Percentiles rank a stretch among this genome's conserved stretches.
Conservation (phyloP, 2,329 filamentous ascomycete species). For the Colletotrichum chrysophilum region DNA sequence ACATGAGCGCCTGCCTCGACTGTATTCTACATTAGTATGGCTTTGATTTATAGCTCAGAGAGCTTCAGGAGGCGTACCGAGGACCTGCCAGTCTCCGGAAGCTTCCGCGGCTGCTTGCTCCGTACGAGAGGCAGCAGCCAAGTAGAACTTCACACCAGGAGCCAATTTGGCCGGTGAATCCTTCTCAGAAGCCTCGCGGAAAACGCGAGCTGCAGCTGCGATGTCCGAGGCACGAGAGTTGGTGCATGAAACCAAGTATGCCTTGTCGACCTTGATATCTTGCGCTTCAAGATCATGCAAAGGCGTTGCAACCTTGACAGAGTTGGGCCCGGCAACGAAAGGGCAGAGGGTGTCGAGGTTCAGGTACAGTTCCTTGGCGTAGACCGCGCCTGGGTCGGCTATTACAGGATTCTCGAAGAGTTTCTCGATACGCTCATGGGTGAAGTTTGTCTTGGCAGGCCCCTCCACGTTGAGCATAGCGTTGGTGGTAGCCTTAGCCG, state of each 20-base stretch:
- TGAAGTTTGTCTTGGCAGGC: slow-evolving; percentile 65
- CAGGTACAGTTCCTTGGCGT: slow-evolving; percentile 83
- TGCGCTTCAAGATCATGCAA: slow-evolving; percentile 74
- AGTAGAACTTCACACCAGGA: slow-evolving; percentile 81
- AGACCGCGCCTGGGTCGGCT: slow-evolving; percentile 79
- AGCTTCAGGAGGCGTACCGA: slow-evolving; percentile 37
- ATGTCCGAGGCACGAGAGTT: slow-evolving; percentile 85
- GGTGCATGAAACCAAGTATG: slow-evolving; percentile 89
- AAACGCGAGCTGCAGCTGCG: slow-evolving; percentile 81
- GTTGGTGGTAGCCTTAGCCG: slow-evolving; percentile 75
- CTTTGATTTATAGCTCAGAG: too few species aligned
- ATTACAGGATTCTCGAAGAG: slow-evolving; percentile 69
- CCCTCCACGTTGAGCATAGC: slow-evolving; percentile 62
- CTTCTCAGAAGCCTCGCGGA: slow-evolving; percentile 75
- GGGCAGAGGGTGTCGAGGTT: slow-evolving; percentile 85
- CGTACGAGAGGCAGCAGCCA: slow-evolving; percentile 80
- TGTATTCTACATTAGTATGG: too few species aligned
- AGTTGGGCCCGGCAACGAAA: slow-evolving; percentile 87
- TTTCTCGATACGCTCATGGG: slow-evolving; percentile 74
- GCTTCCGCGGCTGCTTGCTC: slow-evolving; percentile 83
- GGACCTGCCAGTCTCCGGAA: slow-evolving; percentile 82
- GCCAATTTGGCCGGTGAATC: slow-evolving; percentile 74
- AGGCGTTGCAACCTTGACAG: slow-evolving; percentile 85
- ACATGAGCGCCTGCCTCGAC: too few species aligned
- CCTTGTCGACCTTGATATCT: slow-evolving; percentile 80